Base-by-base conservation (phyloP, 495 filamentous ascomycete species). In the Neohortaea acidophila region DNA sequence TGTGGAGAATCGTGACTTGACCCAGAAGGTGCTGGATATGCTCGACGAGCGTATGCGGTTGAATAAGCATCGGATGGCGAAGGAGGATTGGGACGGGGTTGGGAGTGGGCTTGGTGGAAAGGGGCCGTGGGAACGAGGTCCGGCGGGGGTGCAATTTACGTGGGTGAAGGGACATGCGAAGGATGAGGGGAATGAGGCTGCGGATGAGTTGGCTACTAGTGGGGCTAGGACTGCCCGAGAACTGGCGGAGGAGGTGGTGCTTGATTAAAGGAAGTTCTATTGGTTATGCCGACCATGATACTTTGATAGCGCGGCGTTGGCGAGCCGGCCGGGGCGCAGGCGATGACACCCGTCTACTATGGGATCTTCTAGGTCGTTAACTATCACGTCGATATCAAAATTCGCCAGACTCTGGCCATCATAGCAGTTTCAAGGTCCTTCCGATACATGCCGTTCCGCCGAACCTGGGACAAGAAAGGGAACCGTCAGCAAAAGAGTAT, bases 161-260 rank as follows among this genome's bases (percentile, higher is more conserved):
- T 94, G 84, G 86, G 68, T 94, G 19, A 93, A 87, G 57, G 87
- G 84, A 0, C 85, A 94, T 52, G 64, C 58, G 13, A 60, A 62
- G 10, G 63, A 81, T 38, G 53, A 54, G 4, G 85, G 85, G 5
- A 94, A 94, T 48, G 66, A 72, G 34, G 77, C 73, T 4, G 85
- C 89, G 9, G 89, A 97, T 60, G 56, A 53, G 27, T 62, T 97
- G 40, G 89, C 89, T 4, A 78, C 85, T 25, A 52, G 54, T 27
- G 75, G 72, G 11, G 62, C 65, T 26, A 57, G 44, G 40, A 49
- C 31, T 29, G 55, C 54, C 28, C 42, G 32, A 43, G 49, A 49
- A 36, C 14, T 48, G 39, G 36, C 8, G 13, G 13, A 28, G 21
- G 36, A 38, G 14, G 20, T 38, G 14, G 21, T 23, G 13, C n/a